Evolutionary conservation across 768 basidiomycete genomes (phyloP).

Genomic region (Boletellus ananas): DNA sequence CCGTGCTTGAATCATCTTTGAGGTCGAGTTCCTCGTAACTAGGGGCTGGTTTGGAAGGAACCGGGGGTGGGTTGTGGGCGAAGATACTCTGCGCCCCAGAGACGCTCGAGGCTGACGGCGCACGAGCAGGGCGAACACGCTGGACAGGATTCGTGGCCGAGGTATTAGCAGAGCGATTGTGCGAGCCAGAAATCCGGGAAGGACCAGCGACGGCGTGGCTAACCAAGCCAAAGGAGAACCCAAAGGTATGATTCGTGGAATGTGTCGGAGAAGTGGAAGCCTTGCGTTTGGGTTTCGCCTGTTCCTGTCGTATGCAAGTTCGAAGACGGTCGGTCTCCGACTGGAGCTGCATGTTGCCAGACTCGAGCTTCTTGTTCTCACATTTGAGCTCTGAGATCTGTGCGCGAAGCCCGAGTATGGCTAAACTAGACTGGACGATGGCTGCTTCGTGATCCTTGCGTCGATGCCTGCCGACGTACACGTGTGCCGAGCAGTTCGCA

Average conservation of each 20-base stretch:
- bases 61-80: constrained; percentile 24
- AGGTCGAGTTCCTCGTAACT: constrained; percentile 15
- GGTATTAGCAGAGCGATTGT: neutral
- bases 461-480: constrained; percentile 39
- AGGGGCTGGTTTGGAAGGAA: constrained; percentile 10
- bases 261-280: neutral
- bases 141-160: neutral
- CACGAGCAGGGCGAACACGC: neutral
- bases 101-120: neutral
- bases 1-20: neutral
- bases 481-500: constrained; percentile 55
- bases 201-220: constrained; percentile 25
- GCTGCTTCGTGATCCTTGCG: constrained; percentile 28
- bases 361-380: constrained; percentile 24
- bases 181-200: constrained; percentile 4
- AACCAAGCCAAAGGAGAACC: constrained; percentile 4
- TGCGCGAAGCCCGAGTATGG: constrained; percentile 41
- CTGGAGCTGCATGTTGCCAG: constrained; percentile 28
- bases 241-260: neutral
- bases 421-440: constrained; percentile 49
- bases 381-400: constrained; percentile 37
- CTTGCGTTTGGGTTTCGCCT: neutral
- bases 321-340: constrained; percentile 21
- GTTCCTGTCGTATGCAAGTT: constrained; percentile 12
- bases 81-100: constrained; percentile 24